Evolutionary conservation across 164 flowering plant species (phyloP), one percentile per base, ranked within the genome.

Genomic region (Magnolia kwangsiensis): DNA sequence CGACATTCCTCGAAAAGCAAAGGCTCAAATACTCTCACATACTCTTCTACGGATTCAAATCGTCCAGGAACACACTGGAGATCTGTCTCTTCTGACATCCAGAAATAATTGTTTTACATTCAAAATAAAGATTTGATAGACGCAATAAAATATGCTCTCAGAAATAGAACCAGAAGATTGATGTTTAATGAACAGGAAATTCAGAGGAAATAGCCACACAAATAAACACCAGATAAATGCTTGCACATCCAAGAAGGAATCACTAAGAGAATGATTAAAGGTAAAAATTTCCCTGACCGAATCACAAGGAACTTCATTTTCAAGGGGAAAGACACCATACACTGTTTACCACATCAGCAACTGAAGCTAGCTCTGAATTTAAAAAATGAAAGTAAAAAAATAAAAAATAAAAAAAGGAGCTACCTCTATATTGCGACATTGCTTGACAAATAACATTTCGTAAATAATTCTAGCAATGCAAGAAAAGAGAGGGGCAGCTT

Each of bases 1-100:
- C 97, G 92, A 78, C 99, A 96, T 83, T 96, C 99, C 84, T 96
- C 99, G 90, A 96, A 96, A 76, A 96, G 94, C 75, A 96, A 80
- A 80, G 99, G 99, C 83, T 96, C 99, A 88, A 96, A 96, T 7
- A 94, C 99, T 82, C 92, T 82, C 4, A 92, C 84, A 84, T 96
- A 96, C 82, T 96, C 98, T 77, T 96, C 99, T 8, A 90, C 92
- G 74, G 99, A 94, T 76, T 91, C 99, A 86, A 96, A 96, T 73
- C 79, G 86, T 27, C 91, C 97, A 78, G 99, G 99, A 76, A 96
- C 98, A 80, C 92, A 83, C 75, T 96, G 97, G 37, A 96, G 96
- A 66, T 96, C 94, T 50, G 90, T 83, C 63, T 90, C 97, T 87
- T 86, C 98, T 96, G 95, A 37, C 51, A 76, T 55, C 27, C 37